Evolutionary conservation across 768 basidiomycete species (phyloP).

Genomic region (Termitomyces heimii): DNA sequence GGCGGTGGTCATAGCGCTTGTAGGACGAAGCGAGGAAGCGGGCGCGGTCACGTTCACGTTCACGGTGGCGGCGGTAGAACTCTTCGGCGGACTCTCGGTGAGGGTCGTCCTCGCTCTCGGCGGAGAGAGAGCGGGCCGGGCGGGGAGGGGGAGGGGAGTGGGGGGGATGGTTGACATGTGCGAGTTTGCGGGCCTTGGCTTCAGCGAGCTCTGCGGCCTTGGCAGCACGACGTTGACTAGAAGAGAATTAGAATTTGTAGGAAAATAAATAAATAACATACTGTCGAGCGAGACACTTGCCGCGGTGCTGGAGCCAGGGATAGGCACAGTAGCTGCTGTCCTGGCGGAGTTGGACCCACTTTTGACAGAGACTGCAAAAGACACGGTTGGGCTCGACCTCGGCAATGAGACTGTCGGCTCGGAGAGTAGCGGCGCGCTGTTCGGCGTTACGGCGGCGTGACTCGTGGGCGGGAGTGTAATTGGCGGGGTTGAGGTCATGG

Average conservation of each 20-base stretch:
- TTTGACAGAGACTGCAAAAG: slow-evolving; percentile 68
- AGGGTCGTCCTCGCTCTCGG: neutral
- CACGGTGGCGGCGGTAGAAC: neutral
- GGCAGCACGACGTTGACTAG: slow-evolving; percentile 50
- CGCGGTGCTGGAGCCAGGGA: slow-evolving; percentile 1
- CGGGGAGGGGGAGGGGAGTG: neutral
- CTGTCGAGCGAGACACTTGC: slow-evolving; percentile 46
- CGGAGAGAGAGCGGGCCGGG: neutral
- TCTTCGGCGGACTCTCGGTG: neutral
- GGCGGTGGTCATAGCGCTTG: neutral
- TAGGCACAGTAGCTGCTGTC: slow-evolving; percentile 78
- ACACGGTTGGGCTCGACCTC: slow-evolving; percentile 72
- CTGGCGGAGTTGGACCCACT: slow-evolving; percentile 80
- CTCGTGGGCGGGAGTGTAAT: slow-evolving; percentile 54
- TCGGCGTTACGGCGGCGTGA: slow-evolving; percentile 73
- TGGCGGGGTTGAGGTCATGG: slow-evolving; percentile 54
- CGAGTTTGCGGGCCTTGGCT: slow-evolving; percentile 27
- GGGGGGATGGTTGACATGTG: neutral
- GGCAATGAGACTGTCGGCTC: slow-evolving; percentile 57
- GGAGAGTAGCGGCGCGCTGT: slow-evolving; percentile 67
- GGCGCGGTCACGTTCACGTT: neutral
- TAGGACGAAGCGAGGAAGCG: neutral
- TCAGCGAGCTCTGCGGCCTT: slow-evolving; percentile 50
- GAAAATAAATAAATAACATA: slow-evolving; percentile 29
- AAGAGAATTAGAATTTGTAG: slow-evolving; percentile 2